Conservation (phyloP, 331 rosid genomes). For the Erythrophleum ivorense region DNA sequence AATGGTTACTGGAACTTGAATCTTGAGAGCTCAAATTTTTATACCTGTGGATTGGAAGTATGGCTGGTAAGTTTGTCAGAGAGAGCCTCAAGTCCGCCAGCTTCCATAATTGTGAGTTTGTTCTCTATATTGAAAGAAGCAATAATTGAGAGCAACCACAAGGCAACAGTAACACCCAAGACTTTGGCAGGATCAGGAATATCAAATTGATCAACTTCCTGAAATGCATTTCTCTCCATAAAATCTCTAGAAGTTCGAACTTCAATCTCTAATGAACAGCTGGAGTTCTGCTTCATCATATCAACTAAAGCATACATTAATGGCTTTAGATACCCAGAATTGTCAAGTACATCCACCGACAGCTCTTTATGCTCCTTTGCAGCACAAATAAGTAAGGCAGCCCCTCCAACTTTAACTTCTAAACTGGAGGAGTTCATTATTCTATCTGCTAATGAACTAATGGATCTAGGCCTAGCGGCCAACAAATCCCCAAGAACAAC, state of each 20-base stretch:
- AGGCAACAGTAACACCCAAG: conserved; percentile 76
- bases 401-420: conserved; percentile 86
- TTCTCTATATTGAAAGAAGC: conserved; percentile 65
- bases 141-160: conserved; percentile 85
- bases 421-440: conserved; percentile 72
- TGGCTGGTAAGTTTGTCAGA: conserved; percentile 71
- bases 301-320: conserved; percentile 76
- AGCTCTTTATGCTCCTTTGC: conserved; percentile 72
- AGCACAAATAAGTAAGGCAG: conserved; percentile 82
- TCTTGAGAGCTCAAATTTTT: conserved; percentile 24
- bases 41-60: conserved; percentile 85
- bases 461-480: conserved; percentile 60
- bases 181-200: conserved; percentile 67
- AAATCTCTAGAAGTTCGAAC: conserved; percentile 66
- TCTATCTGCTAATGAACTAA: conserved; percentile 79
- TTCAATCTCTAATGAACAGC: conserved; percentile 65
- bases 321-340: conserved; percentile 62
- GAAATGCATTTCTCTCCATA: conserved; percentile 74
- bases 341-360: conserved; percentile 72
- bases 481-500: conserved; percentile 70
- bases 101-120: conserved; percentile 70
- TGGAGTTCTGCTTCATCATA: conserved; percentile 68
- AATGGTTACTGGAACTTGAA: not conserved
- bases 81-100: conserved; percentile 89
- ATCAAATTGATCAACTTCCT: conserved; percentile 71